Percentiles rank a stretch among this genome's conserved stretches.
phyloP scores from a whole-genome alignment of 2,329 filamentous ascomycete species.

The Rutstroemia sp. region DNA sequence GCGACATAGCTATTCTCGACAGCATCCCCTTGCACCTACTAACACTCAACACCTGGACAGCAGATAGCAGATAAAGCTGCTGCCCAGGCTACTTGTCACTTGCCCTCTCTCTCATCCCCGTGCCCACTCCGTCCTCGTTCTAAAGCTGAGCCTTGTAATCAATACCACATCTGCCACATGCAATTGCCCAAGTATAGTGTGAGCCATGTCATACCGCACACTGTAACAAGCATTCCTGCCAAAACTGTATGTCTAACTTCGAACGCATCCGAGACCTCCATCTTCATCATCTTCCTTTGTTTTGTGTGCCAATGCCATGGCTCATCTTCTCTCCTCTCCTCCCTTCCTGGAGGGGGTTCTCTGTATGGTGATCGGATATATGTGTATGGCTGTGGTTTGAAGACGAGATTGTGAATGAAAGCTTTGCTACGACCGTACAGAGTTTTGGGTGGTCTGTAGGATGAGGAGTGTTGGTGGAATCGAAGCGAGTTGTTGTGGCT shows the following conservation, averaged over 20 bases:
- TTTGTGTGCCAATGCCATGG: slow-evolving; percentile 29
- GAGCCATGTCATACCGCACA: slow-evolving; percentile 2
- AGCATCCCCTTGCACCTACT: too few species aligned
- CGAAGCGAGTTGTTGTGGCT: slow-evolving; percentile 18
- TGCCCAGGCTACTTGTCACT: not conserved
- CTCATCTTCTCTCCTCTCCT: slow-evolving; percentile 13
- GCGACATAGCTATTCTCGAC: too few species aligned
- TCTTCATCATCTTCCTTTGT: slow-evolving; percentile 28
- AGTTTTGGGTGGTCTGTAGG: slow-evolving; percentile 9
- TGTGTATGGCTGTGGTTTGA: slow-evolving; percentile 18
- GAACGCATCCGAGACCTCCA: slow-evolving; percentile 29
- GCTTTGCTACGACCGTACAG: slow-evolving; percentile 10
- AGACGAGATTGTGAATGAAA: slow-evolving; percentile 19
- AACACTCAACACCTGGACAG: too few species aligned
- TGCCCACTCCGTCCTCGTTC: not conserved
- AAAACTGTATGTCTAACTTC: slow-evolving; percentile 25
- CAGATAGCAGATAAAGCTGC: too few species aligned
- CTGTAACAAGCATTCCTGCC: slow-evolving; percentile 4
- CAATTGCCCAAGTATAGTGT: not conserved
- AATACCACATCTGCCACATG: not conserved
- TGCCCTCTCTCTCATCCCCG: not conserved
- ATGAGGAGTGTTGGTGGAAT: slow-evolving; percentile 11
- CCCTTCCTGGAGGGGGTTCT: not conserved
- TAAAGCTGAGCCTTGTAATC: not conserved
- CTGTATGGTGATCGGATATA: slow-evolving; percentile 19